These are phyloP conservation scores for Entomortierella parvispora DNA, from an alignment of 192 early-diverging fungal species.

Conservation along the genomic window DNA sequence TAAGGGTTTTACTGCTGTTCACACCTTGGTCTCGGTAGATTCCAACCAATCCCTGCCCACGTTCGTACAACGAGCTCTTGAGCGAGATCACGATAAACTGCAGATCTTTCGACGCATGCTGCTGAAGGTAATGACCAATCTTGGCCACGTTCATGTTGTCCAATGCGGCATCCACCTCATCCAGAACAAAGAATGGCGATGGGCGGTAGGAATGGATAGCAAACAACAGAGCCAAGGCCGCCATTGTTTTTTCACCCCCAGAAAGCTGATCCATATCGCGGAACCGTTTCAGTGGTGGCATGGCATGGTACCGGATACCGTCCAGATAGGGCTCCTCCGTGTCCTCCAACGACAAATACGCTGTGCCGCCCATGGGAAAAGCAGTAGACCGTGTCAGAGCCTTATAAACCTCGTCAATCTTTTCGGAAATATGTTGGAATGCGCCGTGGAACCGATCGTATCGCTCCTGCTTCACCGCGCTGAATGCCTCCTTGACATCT, in stretches of 20 bases:
- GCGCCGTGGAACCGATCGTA: conserved; percentile 83
- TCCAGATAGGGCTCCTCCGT: conserved; percentile 94
- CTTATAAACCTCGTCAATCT: conserved; percentile 97
- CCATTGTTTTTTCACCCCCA: conserved; percentile 99
- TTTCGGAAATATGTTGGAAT: conserved; percentile 88
- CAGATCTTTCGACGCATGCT: conserved; percentile 71
- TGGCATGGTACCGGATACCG: conserved; percentile 97
- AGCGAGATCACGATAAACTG: conserved; percentile 99
- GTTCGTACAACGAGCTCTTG: conserved; percentile 94
- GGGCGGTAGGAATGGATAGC: conserved; percentile 94
- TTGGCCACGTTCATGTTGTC: conserved; percentile 96
- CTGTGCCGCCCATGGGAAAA: conserved; percentile 94
- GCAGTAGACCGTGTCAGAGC: conserved; percentile 87
- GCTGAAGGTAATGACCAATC: conserved; percentile 90
- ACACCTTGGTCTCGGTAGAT: conserved; percentile 91
- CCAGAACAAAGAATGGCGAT: conserved; percentile 98
- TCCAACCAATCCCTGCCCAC: conserved; percentile 93
- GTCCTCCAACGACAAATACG: conserved; percentile 92
- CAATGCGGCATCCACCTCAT: conserved; percentile 98
- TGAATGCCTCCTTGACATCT: conserved; percentile 84
- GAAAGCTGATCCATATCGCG: conserved; percentile 99
- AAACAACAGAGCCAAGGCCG: conserved; percentile 95
- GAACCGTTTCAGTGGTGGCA: conserved; percentile 99
- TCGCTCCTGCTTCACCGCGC: conserved; percentile 80
- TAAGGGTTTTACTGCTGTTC: conserved; percentile 87